These are phyloP conservation scores for Austroboletus novae-zelandiae DNA, from an alignment of 1,284 basidiomycete species.

Conservation along the genomic window DNA sequence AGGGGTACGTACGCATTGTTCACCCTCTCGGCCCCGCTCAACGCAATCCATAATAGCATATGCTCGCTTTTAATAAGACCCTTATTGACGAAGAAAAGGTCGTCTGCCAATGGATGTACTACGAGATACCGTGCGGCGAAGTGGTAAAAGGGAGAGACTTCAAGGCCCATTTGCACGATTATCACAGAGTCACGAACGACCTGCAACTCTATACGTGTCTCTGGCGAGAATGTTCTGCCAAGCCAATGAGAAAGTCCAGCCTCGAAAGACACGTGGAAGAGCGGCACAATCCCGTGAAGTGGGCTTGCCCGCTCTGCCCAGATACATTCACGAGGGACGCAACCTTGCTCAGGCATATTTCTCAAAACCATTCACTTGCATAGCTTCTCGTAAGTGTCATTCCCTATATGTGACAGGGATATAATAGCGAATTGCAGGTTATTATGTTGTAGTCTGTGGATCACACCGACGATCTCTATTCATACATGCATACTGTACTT, in stretches of 20 bases:
- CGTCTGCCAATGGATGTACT: not conserved
- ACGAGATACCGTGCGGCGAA: not conserved
- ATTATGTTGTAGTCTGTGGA: not conserved
- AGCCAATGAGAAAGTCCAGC: not conserved
- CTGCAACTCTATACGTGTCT: not conserved
- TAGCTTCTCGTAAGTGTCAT: slow-evolving; percentile 5
- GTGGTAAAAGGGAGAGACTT: not conserved
- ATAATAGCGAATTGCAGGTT: not conserved
- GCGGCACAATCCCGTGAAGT: not conserved
- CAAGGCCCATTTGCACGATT: not conserved
- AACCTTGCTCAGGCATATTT: not conserved
- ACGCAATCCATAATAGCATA: not conserved
- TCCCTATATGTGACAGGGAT: not conserved
- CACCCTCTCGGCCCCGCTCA: not conserved
- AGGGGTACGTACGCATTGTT: not conserved
- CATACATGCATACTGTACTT: not conserved
- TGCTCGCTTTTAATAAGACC: not conserved
- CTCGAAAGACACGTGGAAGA: not conserved
- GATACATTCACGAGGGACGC: not conserved
- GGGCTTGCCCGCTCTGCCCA: not conserved
- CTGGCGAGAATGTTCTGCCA: not conserved
- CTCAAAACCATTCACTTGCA: not conserved
- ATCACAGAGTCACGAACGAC: not conserved
- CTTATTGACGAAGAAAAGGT: not conserved
- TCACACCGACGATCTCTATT: not conserved